Evolutionary conservation across 2,329 filamentous ascomycete genomes (phyloP).

Genomic region (Fusarium drepaniforme): DNA sequence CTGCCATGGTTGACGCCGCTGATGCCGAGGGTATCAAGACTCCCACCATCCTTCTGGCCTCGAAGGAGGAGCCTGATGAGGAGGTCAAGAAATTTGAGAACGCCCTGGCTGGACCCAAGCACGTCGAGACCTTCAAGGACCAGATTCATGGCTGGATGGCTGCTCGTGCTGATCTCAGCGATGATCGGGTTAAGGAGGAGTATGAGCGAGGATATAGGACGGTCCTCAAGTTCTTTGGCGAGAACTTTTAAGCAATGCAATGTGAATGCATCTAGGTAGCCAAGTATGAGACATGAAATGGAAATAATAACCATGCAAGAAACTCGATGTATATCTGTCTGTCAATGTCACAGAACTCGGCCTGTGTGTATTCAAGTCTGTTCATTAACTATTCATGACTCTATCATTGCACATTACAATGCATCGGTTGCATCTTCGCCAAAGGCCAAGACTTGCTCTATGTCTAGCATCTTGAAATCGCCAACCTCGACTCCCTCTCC

Average conservation of each 20-base stretch:
- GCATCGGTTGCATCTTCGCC: slow-evolving; percentile 50
- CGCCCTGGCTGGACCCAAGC: slow-evolving; percentile 65
- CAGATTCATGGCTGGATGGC: slow-evolving; percentile 84
- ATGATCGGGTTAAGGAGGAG: slow-evolving; percentile 70
- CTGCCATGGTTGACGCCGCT: slow-evolving; percentile 72
- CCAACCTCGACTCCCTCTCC: slow-evolving; percentile 55
- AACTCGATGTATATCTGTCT: background rate
- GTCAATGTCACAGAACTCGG: background rate
- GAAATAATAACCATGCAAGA: background rate
- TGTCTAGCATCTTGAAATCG: slow-evolving; percentile 55
- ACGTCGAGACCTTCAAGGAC: slow-evolving; percentile 74
- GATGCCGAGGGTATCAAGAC: slow-evolving; percentile 72
- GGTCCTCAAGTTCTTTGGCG: slow-evolving; percentile 68
- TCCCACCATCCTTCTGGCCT: slow-evolving; percentile 73
- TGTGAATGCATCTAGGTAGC: slow-evolving; percentile 5
- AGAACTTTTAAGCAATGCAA: slow-evolving; percentile 56
- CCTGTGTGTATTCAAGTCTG: background rate
- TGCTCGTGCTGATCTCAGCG: slow-evolving; percentile 69
- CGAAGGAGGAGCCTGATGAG: slow-evolving; percentile 70
- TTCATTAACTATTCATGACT: slow-evolving; percentile 11
- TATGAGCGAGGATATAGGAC: slow-evolving; percentile 72
- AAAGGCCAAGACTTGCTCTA: slow-evolving; percentile 60
- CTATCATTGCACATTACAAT: background rate
- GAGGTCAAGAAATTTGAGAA: slow-evolving; percentile 68
- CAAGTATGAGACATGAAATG: slow-evolving; percentile 22